Base-by-base conservation (phyloP, 1,139 yeast genomes). In the Eremothecium gossypii region DNA sequence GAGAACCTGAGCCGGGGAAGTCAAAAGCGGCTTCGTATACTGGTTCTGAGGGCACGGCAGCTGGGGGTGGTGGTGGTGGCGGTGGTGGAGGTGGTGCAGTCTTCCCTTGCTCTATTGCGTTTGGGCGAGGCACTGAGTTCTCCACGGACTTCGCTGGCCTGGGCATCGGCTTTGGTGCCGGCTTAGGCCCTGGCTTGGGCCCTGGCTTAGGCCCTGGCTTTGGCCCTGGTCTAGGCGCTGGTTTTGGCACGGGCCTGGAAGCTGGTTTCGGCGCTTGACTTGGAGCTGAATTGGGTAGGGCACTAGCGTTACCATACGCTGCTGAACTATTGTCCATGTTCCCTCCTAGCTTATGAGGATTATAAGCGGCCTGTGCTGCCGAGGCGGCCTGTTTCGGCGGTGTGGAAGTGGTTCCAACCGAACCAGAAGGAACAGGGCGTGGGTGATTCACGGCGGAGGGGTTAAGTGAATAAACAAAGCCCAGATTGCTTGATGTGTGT, bases 21-120 rank as follows among this genome's bases (percentile, higher is more conserved):
- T 87, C 96, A 58, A 83, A 93, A 45, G 87, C 76, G 0, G 95
- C 98, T 55, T 78, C 80, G 61, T 72, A 93, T 2, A 84, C 79
- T 27, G 96, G 96, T 57, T 69, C 75, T 44, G 78, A 70, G 1
- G 95, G 87, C 40, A 71, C 67, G 2, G 72, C 66, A 5, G 69
- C 67, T 0, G 77, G 70, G 0, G 80, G 73, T 8, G 83, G 75
- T 1, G 83, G 78, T 1, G 93, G 81, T 4, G 94, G 87, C 1
- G 87, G 82, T 2, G 81, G 75, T 29, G 31, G 13, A 1, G 73
- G 30, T 12, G 44, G 44, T 10, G 39, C 42, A n/a, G 41, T 39
- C 20, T 35, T 39, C 2, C 9, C 29, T 7, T 32, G 12, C n/a
- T 13, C 37, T 13, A 13, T 26, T 29, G 17, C 46, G 44, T 33